Base-by-base conservation (phyloP, 2,329 filamentous ascomycete genomes). In the Eutypella sp. region DNA sequence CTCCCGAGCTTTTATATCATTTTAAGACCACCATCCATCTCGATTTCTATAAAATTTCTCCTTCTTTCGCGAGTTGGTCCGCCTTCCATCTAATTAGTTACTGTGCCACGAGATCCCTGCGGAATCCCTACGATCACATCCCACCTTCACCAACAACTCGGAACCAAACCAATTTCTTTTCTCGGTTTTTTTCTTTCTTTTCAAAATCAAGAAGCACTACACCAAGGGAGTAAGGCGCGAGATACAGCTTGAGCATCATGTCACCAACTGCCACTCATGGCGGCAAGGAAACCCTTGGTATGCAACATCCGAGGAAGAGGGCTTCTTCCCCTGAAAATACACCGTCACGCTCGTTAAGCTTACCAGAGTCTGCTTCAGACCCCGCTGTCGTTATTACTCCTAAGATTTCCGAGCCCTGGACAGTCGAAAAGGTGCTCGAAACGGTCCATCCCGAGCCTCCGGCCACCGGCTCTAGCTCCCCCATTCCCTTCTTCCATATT, bases 401-500 rank as follows among this genome's bases (percentile, higher is more conserved):
- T 29, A 59, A 71, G 47, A 60, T 79, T 19, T 59, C 66, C 3
- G 75, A 67, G 8, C 62, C 69, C 37, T 84, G 80, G 80, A 68
- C 71, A 0, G 76, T 81, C 5, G 71, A 78, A 44, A 76, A 78
- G 54, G 88, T 87, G 24, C 74, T 93, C 23, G 73, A 78, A 10
- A 77, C 78, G 3, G 76, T 95, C 40, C 72, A 78, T 1, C 65
- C 73, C 23, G 75, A 77, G 48, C 78, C 75, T n/a, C 79, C 79
- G 2, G 59, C 69, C 20, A 75, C 83, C 55, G 74, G 79, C 46
- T 78, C 86, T 7, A 67, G 73, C 48, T 93, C 90, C 1, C 91
- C 92, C 1, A 65, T 97, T 10, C 81, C 90, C 27, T 97, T 96
- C 74, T 95, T 99, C 69, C 93, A 99, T 72, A 76, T 96, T 49